These are phyloP conservation scores for Solanum tarijense DNA, from an alignment of 257 asterid genomes.

Conservation along the genomic window DNA sequence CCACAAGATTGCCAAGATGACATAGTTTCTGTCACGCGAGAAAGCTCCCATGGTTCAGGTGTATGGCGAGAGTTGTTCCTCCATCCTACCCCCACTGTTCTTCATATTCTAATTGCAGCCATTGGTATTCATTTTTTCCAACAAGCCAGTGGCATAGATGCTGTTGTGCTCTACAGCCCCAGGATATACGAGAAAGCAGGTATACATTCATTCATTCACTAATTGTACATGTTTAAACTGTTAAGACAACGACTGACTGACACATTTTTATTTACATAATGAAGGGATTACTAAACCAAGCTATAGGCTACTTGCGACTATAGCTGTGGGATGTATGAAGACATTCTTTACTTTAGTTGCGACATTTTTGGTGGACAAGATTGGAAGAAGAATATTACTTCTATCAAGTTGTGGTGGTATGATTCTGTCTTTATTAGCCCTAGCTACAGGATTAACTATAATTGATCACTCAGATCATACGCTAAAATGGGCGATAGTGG, in stretches of 20 bases:
- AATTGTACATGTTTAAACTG: no score
- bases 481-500: neutral
- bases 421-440: slow-evolving; percentile 7
- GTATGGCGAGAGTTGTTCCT: slow-evolving; percentile 12
- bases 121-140: no score
- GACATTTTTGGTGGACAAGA: slow-evolving; percentile 35
- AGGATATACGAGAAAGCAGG: slow-evolving; percentile 31
- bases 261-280: no score
- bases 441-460: slow-evolving; percentile 32
- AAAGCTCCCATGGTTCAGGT: neutral
- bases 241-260: no score
- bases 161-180: slow-evolving; percentile 26
- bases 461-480: slow-evolving; percentile 13
- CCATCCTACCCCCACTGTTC: no score
- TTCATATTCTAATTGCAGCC: no score
- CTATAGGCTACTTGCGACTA: slow-evolving; percentile 32
- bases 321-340: slow-evolving; percentile 42
- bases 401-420: slow-evolving; percentile 44
- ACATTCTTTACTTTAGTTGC: slow-evolving; percentile 44
- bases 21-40: neutral
- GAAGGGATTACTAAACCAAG: neutral
- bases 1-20: no score
- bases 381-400: slow-evolving; percentile 46
- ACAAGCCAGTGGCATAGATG: no score
- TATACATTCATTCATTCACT: neutral